Percentiles rank a stretch among this genome's conserved stretches.
phyloP scores from a whole-genome alignment of 805 yeast species.

The Metschnikowia similis region DNA sequence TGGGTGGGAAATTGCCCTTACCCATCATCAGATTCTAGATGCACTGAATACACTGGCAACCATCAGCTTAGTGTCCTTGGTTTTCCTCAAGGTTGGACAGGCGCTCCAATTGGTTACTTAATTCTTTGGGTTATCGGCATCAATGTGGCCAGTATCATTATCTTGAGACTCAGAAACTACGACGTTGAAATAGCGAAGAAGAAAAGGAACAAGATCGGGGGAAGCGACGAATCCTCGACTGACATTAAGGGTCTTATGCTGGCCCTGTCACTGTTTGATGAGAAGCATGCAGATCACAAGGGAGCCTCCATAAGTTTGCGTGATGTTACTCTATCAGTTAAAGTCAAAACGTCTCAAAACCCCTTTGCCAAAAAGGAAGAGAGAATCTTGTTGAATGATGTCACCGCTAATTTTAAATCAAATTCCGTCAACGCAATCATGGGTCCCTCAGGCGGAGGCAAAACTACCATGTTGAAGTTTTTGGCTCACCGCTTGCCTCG shows the following conservation, averaged over 20 bases:
- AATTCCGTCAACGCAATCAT: slow-evolving; percentile 65
- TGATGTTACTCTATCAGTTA: slow-evolving; percentile 13
- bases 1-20: slow-evolving; percentile 56
- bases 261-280: slow-evolving; percentile 5
- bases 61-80: slow-evolving; percentile 56
- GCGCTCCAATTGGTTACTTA: slow-evolving; percentile 57
- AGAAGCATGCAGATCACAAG: slow-evolving; percentile 4
- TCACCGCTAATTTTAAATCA: slow-evolving; percentile 50
- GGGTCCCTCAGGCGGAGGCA: slow-evolving; percentile 84
- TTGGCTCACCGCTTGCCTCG: slow-evolving; percentile 53
- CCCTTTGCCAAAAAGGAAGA: slow-evolving; percentile 6
- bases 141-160: slow-evolving; percentile 43
- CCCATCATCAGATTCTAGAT: slow-evolving; percentile 30
- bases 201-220: slow-evolving; percentile 30
- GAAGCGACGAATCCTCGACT: slow-evolving; percentile 6
- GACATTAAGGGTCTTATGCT: neutral
- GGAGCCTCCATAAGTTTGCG: slow-evolving; percentile 13
- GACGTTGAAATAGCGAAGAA: slow-evolving; percentile 49
- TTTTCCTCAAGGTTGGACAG: slow-evolving; percentile 58
- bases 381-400: slow-evolving; percentile 29
- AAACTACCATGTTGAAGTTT: slow-evolving; percentile 60
- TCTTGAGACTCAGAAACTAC: slow-evolving; percentile 46
- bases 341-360: slow-evolving; percentile 10
- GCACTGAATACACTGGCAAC: slow-evolving; percentile 48
- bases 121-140: slow-evolving; percentile 58